A percentile compares a stretch with the other conserved stretches of the same genome.
Evolutionary conservation across 2,329 filamentous ascomycete genomes (phyloP).

Genomic region (Neodidymelliopsis sp.): DNA sequence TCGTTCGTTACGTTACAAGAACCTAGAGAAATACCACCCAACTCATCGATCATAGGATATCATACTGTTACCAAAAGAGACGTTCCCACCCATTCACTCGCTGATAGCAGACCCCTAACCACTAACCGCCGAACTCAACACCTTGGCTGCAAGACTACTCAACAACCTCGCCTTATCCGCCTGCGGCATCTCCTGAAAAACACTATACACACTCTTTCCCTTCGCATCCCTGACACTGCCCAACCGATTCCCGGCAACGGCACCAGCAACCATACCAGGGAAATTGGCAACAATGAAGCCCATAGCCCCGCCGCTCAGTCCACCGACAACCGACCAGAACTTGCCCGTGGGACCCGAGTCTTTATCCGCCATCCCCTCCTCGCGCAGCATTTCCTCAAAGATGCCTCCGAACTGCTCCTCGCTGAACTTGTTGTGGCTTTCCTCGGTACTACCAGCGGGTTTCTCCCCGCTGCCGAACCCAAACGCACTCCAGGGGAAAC

Average conservation of each 20-base stretch:
- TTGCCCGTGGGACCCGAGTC: slow-evolving; percentile 68
- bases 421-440: slow-evolving; percentile 64
- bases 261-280: slow-evolving; percentile 85
- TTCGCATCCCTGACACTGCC: slow-evolving; percentile 87
- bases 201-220: slow-evolving; percentile 93
- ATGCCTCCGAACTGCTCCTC: slow-evolving; percentile 83
- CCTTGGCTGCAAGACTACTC: slow-evolving; percentile 82
- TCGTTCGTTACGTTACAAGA: too few relatives aligned
- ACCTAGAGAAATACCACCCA: too few relatives aligned
- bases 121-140: slow-evolving; percentile 75
- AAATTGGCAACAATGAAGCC: slow-evolving; percentile 96
- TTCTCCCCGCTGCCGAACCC: slow-evolving; percentile 63
- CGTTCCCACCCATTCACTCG: neutral
- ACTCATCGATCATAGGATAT: slow-evolving; percentile 4
- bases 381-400: slow-evolving; percentile 63
- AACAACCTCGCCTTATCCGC: slow-evolving; percentile 81
- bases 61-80: slow-evolving; percentile 1
- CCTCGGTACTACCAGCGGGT: slow-evolving; percentile 54
- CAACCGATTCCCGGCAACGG: slow-evolving; percentile 90
- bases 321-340: slow-evolving; percentile 89
- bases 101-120: slow-evolving; percentile 8
- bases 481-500: slow-evolving; percentile 81
- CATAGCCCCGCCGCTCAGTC: slow-evolving; percentile 84
- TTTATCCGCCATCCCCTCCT: slow-evolving; percentile 72
- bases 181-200: slow-evolving; percentile 88